phyloP scores from a whole-genome alignment of 495 filamentous ascomycete genomes.

The Penicillium turbatum region DNA sequence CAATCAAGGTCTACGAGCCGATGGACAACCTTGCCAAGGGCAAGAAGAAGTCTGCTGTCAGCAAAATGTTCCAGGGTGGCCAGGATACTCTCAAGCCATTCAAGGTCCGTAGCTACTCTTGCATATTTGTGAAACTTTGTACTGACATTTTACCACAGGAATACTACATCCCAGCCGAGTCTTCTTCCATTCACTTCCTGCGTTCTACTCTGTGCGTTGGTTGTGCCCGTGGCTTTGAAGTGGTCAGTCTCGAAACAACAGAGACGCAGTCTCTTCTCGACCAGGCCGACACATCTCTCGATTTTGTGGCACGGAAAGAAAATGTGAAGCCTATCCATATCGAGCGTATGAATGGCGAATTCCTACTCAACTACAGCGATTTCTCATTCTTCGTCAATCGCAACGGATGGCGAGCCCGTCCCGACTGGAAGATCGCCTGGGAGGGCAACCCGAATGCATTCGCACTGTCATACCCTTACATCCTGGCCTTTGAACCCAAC shows the following conservation, averaged over 20 bases:
- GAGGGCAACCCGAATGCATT: slow-evolving; percentile 89
- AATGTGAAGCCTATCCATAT: slow-evolving; percentile 96
- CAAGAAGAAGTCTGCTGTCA: slow-evolving; percentile 86
- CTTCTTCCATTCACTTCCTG: slow-evolving; percentile 93
- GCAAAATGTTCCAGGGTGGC: slow-evolving; percentile 89
- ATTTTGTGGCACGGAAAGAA: slow-evolving; percentile 91
- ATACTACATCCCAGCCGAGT: slow-evolving; percentile 97
- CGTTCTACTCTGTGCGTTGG: slow-evolving; percentile 95
- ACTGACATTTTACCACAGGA: slow-evolving; percentile 48
- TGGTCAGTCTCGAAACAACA: slow-evolving; percentile 92
- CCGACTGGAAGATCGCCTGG: slow-evolving; percentile 97
- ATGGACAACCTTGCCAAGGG: slow-evolving; percentile 84
- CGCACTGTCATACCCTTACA: slow-evolving; percentile 90
- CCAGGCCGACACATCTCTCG: slow-evolving; percentile 95
- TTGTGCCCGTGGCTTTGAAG: slow-evolving; percentile 92
- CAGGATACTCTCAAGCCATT: slow-evolving; percentile 94
- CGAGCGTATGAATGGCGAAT: slow-evolving; percentile 92
- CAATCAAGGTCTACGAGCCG: slow-evolving; percentile 96
- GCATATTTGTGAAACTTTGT: background rate
- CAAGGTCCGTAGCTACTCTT: slow-evolving; percentile 53
- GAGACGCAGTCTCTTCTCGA: slow-evolving; percentile 96
- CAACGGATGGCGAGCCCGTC: slow-evolving; percentile 92
- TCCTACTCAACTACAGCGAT: slow-evolving; percentile 95
- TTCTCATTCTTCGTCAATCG: slow-evolving; percentile 99
- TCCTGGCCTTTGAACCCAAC: slow-evolving; percentile 96